Evolutionary conservation across 2,329 filamentous ascomycete species (phyloP).

Genomic region (Aspergillus transmontanensis): DNA sequence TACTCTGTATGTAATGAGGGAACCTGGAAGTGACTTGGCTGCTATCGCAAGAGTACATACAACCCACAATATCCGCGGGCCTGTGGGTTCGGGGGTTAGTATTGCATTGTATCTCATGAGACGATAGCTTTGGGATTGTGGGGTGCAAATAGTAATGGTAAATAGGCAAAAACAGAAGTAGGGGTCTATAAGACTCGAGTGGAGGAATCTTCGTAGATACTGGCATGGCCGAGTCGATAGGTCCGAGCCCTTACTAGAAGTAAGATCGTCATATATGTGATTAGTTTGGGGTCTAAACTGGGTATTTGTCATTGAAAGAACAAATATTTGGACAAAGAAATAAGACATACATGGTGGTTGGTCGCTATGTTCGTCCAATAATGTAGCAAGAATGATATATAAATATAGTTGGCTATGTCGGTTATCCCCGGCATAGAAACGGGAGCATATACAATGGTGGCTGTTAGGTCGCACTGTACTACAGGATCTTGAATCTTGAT

Average conservation of each 20-base stretch:
- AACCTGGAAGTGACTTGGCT: background rate
- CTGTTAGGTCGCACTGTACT: background rate
- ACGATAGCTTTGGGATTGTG: background rate
- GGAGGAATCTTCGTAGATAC: background rate
- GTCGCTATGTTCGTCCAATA: background rate
- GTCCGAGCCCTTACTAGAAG: background rate
- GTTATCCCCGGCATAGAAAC: background rate
- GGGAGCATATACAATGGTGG: background rate
- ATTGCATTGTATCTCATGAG: background rate
- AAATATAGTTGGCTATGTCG: background rate
- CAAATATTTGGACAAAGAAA: background rate
- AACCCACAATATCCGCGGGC: too few relatives aligned
- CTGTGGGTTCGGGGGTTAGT: too few relatives aligned
- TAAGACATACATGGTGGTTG: background rate
- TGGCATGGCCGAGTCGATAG: background rate
- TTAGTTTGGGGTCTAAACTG: too few relatives aligned
- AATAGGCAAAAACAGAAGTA: background rate
- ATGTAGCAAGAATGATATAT: background rate
- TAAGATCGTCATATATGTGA: background rate
- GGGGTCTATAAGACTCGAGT: too few relatives aligned
- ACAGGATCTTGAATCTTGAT: background rate
- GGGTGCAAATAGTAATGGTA: background rate
- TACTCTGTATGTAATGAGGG: background rate
- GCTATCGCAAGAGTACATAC: too few relatives aligned
- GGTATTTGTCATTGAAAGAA: background rate